These are phyloP conservation scores for Astrothelium macrocarpum DNA, from an alignment of 495 filamentous ascomycete genomes.

Conservation along the genomic window DNA sequence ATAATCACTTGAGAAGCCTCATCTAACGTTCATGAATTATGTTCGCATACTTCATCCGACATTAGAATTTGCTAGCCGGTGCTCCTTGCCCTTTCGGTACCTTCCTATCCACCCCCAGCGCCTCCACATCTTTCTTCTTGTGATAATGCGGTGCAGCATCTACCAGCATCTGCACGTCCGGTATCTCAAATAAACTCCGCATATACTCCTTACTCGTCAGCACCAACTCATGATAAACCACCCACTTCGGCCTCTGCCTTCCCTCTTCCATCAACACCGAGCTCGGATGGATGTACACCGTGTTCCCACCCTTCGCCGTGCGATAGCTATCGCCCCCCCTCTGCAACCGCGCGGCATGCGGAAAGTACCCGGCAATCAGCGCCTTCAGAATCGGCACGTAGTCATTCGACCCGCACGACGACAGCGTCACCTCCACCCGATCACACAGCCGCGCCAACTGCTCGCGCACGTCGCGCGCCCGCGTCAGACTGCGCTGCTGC, in stretches of 20 bases:
- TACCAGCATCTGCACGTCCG: constrained; percentile 68
- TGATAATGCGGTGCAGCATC: constrained; percentile 95
- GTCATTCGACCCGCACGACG: constrained; percentile 56
- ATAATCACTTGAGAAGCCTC: no score
- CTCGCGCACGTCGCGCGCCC: constrained; percentile 86
- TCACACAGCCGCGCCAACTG: constrained; percentile 94
- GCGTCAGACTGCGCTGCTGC: constrained; percentile 74
- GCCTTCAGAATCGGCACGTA: constrained; percentile 73
- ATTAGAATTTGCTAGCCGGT: constrained; percentile 1
- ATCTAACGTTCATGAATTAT: no score
- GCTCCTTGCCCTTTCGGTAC: constrained; percentile 40
- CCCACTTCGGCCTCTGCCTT: constrained; percentile 66
- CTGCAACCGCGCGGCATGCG: constrained; percentile 81
- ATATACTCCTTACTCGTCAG: constrained; percentile 93
- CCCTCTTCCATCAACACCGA: constrained; percentile 59
- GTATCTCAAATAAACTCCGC: constrained; percentile 54
- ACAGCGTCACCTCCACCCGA: constrained; percentile 70
- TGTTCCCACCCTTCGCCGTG: constrained; percentile 87
- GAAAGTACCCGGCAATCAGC: constrained; percentile 86
- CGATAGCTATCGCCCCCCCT: constrained; percentile 81
- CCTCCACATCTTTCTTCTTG: constrained; percentile 86
- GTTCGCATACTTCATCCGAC: no score
- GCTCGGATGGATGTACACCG: constrained; percentile 83
- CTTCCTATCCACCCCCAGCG: constrained; percentile 68
- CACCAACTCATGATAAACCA: constrained; percentile 88